A percentile compares a stretch with the other conserved stretches of the same genome.
Evolutionary conservation across 1,284 basidiomycete species (phyloP).

Genomic region (Termitomyces sp.): DNA sequence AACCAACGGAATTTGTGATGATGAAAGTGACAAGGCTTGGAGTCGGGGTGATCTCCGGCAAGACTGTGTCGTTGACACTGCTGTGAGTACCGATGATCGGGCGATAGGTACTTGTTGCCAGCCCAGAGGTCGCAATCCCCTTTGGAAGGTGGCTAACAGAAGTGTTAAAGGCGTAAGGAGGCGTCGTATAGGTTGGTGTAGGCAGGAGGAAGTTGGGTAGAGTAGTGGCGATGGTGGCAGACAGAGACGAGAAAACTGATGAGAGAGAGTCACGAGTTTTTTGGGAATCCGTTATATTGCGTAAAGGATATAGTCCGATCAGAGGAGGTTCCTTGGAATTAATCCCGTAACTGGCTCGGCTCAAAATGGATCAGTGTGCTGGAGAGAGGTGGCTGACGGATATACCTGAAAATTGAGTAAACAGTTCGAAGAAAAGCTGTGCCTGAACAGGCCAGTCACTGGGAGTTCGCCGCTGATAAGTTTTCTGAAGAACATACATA

Average conservation of each 20-base stretch:
- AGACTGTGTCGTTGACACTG: slow-evolving; percentile 34
- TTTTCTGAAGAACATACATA: slow-evolving; percentile 21
- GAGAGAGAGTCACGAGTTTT: slow-evolving; percentile 40
- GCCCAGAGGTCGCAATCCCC: slow-evolving; percentile 49
- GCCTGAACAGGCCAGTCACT: slow-evolving; percentile 33
- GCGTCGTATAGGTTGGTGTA: slow-evolving; percentile 61
- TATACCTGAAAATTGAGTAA: slow-evolving; percentile 76
- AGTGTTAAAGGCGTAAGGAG: slow-evolving; percentile 68
- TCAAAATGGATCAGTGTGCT: slow-evolving; percentile 1
- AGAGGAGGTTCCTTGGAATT: slow-evolving; percentile 65
- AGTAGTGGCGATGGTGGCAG: slow-evolving; percentile 62
- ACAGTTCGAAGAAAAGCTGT: slow-evolving; percentile 75
- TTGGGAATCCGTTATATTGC: slow-evolving; percentile 37
- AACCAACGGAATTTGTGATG: slow-evolving; percentile 40
- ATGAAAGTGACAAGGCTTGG: slow-evolving; percentile 40
- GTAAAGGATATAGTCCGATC: slow-evolving; percentile 65
- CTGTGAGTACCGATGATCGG: slow-evolving; percentile 39
- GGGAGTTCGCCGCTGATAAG: background rate
- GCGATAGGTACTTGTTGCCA: slow-evolving; percentile 66
- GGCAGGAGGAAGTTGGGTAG: slow-evolving; percentile 74
- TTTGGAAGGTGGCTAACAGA: slow-evolving; percentile 52
- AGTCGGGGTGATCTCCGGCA: slow-evolving; percentile 41
- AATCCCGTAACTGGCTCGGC: slow-evolving; percentile 57
- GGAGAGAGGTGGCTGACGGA: background rate
- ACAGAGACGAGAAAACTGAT: slow-evolving; percentile 55